Evolutionary conservation across 768 basidiomycete species (phyloP), one percentile per base, ranked within the genome.

Genomic region (Russula brevipes): DNA sequence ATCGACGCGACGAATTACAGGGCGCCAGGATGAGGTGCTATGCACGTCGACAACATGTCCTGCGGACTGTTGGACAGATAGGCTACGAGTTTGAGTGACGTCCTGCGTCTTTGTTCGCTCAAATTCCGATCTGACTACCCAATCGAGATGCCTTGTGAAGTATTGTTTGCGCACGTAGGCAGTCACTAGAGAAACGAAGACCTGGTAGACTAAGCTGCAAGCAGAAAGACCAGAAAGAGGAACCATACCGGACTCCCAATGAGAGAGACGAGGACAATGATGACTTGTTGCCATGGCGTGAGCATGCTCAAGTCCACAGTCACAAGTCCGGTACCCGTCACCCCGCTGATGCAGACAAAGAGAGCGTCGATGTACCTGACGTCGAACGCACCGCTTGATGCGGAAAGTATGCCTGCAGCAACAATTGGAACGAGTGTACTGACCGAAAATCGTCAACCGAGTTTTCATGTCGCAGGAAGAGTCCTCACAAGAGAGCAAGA

Each of bases 321-420:
- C 12, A 63, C 52, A 12, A 73, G 70, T 17, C 74, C 74, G 16
- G 73, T 73, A 1, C 74, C 77, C 2, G 76, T 79, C 44, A 76
- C 73, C 33, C 73, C 73, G 49, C 73, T 74, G 35, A 75, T 68
- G 54, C 71, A 75, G 50, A 76, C 66, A 68, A 76, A 80, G n/a
- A 79, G 67, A 2, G 72, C 68, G 54, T 80, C 78, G 59, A 76
- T 68, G 61, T 73, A 79, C 10, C 58, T 53, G 36, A 79, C 69
- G 5, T 69, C 63, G 61, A 73, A 75, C 41, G 66, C 51, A 3
- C 75, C 79, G 54, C 79, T 80, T 53, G 71, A 73, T 1, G 74
- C 80, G 67, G 76, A 81, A 57, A 83, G 76, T 63, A 85, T 76
- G 41, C 71, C 75, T 14, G 77, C 72, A 5, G 72, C 69, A 59